Conservation (phyloP, 768 basidiomycete species). For the Scleroderma bovista region DNA sequence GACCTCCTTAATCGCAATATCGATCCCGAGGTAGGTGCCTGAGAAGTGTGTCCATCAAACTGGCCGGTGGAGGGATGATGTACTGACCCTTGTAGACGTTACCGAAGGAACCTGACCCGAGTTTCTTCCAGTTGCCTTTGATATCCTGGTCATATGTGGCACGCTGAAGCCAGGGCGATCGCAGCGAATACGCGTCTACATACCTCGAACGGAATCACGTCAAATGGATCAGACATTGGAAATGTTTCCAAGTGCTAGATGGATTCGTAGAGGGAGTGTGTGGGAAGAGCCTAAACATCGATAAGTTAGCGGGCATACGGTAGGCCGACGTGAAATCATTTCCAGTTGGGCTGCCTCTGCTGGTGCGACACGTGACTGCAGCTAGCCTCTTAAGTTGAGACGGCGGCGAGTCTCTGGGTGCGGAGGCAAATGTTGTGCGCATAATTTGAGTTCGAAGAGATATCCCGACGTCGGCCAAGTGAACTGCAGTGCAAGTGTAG, state of each 20-base stretch:
- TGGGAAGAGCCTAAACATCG: background rate
- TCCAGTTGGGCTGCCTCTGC: slow-evolving; percentile 11
- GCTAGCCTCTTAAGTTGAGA: no score
- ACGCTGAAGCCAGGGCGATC: background rate
- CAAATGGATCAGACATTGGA: slow-evolving; percentile 64
- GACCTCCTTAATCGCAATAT: slow-evolving; percentile 96
- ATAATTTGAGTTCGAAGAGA: no score
- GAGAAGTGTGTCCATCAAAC: background rate
- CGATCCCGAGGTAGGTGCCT: slow-evolving; percentile 91
- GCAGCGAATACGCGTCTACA: slow-evolving; percentile 14
- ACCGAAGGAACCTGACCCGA: slow-evolving; percentile 91
- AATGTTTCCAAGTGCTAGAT: background rate
- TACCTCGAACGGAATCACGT: slow-evolving; percentile 84
- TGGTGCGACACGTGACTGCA: slow-evolving; percentile 19
- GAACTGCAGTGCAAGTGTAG: no score
- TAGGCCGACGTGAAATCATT: background rate
- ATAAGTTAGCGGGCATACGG: background rate
- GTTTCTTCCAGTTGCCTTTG: slow-evolving; percentile 81
- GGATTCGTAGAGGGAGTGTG: no score
- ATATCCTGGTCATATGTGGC: slow-evolving; percentile 54
- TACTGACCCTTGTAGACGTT: slow-evolving; percentile 78
- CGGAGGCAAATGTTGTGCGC: no score
- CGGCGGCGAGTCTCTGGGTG: no score
- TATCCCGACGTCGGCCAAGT: no score
- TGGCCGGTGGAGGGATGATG: slow-evolving; percentile 11